phyloP scores from a whole-genome alignment of 1,139 yeast genomes.

The Kluyveromyces sp. region DNA sequence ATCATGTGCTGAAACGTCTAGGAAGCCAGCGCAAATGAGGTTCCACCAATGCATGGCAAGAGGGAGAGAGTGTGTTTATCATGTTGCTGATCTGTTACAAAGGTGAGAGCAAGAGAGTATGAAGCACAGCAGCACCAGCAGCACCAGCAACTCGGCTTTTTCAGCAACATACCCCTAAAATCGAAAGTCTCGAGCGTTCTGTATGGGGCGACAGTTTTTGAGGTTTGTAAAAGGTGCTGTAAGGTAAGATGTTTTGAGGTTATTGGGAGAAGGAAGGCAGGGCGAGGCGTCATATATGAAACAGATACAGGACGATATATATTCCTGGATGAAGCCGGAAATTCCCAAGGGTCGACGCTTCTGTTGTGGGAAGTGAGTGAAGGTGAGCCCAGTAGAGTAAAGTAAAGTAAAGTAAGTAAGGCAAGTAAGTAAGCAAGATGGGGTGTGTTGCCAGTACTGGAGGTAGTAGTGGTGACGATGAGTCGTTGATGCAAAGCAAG shows the following conservation, averaged over 20 bases:
- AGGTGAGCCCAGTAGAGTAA: not conserved
- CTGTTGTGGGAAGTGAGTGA: not conserved
- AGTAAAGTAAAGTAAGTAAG: not conserved
- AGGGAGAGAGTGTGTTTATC: too few species aligned
- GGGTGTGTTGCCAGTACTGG: conserved; percentile 61
- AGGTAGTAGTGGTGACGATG: conserved; percentile 37
- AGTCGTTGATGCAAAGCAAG: conserved; percentile 45
- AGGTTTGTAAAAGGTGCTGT: not conserved
- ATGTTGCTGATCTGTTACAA: too few species aligned
- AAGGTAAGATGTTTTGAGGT: not conserved
- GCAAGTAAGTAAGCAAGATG: conserved; percentile 32
- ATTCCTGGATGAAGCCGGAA: not conserved
- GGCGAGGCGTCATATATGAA: too few species aligned
- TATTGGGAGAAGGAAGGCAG: not conserved
- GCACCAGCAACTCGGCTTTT: too few species aligned
- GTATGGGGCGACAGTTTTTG: not conserved
- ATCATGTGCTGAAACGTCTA: too few species aligned
- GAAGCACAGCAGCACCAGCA: too few species aligned
- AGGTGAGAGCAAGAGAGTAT: too few species aligned
- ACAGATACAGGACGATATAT: not conserved
- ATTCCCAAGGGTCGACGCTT: too few species aligned
- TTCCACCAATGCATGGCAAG: too few species aligned
- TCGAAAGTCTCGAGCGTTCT: too few species aligned
- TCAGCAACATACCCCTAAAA: too few species aligned
- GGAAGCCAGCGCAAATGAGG: too few species aligned